Percentiles rank a stretch among this genome's conserved stretches.
Conservation (phyloP, 139 green algal species). For the Volvox africanus region DNA sequence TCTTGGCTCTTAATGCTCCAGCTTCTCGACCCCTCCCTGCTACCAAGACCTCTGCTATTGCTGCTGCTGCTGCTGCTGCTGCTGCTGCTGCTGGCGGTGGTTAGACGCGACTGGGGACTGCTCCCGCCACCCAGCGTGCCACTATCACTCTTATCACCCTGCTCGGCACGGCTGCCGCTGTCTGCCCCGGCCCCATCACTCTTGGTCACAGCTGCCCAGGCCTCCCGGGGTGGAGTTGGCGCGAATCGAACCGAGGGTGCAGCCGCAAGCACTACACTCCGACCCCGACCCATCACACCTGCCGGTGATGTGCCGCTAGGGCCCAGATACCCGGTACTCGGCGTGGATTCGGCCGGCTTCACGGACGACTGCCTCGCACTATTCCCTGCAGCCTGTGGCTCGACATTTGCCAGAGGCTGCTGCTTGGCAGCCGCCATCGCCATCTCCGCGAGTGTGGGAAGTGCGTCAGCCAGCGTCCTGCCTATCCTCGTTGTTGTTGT, state of each 20-base stretch:
- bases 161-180: background rate
- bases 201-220: background rate
- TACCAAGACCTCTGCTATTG: background rate
- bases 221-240: conserved; percentile 2
- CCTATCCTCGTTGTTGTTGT: background rate
- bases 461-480: background rate
- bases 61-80: background rate
- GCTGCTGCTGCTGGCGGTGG: conserved; percentile 9
- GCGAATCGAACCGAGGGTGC: background rate
- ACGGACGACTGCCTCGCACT: background rate
- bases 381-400: background rate
- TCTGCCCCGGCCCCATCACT: no score
- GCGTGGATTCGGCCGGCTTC: background rate
- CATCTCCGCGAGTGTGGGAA: conserved; percentile 11
- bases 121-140: background rate
- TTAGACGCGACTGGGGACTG: background rate
- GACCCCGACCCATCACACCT: background rate
- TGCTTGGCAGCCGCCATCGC: background rate
- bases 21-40: background rate
- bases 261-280: background rate
- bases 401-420: background rate
- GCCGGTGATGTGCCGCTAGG: background rate
- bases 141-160: background rate
- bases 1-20: background rate
- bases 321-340: background rate